phyloP scores from a whole-genome alignment of 108 stramenopile genomes.

The Nitzschia sp. region DNA sequence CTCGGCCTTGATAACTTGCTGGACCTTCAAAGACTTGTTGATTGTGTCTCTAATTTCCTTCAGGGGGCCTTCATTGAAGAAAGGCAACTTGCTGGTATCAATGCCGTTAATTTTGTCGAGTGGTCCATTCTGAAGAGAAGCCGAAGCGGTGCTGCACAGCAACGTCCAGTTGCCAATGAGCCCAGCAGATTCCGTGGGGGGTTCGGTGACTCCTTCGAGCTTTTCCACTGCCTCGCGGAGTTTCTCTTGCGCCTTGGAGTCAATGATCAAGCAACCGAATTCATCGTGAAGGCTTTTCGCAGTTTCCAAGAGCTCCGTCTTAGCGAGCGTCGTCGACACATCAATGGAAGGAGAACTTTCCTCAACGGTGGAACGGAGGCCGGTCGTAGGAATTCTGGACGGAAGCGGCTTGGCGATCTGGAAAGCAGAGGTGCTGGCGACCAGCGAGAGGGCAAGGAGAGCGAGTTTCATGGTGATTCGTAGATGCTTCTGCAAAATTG shows the following conservation, averaged over 20 bases:
- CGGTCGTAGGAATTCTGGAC: not conserved
- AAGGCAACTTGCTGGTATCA: conserved; percentile 42
- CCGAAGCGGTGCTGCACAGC: conserved; percentile 52
- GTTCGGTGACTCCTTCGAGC: conserved; percentile 32
- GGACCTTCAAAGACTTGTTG: conserved; percentile 52
- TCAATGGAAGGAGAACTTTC: conserved; percentile 8
- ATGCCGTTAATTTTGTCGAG: conserved; percentile 14
- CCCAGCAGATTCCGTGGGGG: not conserved
- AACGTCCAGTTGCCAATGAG: conserved; percentile 76
- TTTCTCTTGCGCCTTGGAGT: conserved; percentile 29
- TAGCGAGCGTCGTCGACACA: not conserved
- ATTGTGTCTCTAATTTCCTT: conserved; percentile 41
- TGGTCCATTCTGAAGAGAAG: conserved; percentile 3
- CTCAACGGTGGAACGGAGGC: conserved; percentile 7
- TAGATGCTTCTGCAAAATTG: too few relatives aligned
- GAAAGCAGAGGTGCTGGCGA: not conserved
- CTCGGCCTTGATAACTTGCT: conserved; percentile 59
- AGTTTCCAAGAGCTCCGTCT: conserved; percentile 26
- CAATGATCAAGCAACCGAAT: conserved; percentile 35
- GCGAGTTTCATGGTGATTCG: conserved; percentile 5
- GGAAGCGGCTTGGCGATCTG: not conserved
- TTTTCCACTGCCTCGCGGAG: conserved; percentile 39
- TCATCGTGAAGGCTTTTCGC: conserved; percentile 19
- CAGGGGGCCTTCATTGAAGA: conserved; percentile 37
- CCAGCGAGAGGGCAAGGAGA: not conserved